Evolutionary conservation across 257 asterid genomes (phyloP).

Genomic region (Solanum chaucha): DNA sequence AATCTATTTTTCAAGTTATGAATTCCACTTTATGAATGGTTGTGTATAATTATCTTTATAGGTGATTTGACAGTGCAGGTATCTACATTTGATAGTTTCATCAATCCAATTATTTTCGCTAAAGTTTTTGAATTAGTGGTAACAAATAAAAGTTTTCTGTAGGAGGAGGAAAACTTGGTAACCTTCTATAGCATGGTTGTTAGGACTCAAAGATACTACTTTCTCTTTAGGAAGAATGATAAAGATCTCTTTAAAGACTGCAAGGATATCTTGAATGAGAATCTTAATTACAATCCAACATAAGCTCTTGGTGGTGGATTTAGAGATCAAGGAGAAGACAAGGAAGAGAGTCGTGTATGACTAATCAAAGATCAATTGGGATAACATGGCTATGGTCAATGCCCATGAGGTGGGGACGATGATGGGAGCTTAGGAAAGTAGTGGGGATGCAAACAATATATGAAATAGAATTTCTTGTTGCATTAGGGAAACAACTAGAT

Average conservation of each 20-base stretch:
- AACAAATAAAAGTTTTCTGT: too few species aligned
- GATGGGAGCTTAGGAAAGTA: neutral
- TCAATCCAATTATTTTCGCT: neutral
- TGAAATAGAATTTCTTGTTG: neutral
- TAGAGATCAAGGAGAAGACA: neutral
- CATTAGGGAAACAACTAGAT: neutral
- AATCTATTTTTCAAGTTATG: neutral
- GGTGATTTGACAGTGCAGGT: too few species aligned
- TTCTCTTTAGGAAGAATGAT: neutral
- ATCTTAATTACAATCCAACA: neutral
- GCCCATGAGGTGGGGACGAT: too few species aligned
- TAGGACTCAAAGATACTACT: neutral
- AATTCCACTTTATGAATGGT: neutral
- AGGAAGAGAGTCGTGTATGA: neutral
- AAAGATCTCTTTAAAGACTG: neutral
- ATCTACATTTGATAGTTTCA: neutral
- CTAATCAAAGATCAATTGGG: neutral
- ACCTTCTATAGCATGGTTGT: neutral
- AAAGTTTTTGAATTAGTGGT: neutral
- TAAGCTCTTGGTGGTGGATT: neutral
- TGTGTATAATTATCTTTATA: neutral
- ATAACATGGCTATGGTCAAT: neutral
- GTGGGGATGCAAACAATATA: neutral
- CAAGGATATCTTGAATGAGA: neutral
- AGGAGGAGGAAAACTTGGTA: neutral